Evolutionary conservation across 108 stramenopile species (phyloP).

Genomic region (Nannochloropsis salina): DNA sequence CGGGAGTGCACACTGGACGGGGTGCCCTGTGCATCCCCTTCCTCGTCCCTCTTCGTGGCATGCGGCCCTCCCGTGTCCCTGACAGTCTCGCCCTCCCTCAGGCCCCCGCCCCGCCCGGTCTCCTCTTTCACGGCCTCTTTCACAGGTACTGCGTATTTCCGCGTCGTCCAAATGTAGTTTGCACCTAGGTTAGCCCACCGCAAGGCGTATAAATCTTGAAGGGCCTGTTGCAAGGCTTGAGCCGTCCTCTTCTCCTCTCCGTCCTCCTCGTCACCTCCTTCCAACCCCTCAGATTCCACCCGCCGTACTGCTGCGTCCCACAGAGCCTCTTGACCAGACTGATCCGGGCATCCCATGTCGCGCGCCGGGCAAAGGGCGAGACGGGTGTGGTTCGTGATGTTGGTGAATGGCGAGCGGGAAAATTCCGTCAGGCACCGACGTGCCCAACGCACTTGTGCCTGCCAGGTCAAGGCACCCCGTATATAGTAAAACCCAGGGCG

Average conservation of each 20-base stretch:
- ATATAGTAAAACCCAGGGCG: not conserved
- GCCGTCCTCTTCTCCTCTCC: too few species aligned
- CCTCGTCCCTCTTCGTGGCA: not conserved
- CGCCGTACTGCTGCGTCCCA: not conserved
- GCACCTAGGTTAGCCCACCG: not conserved
- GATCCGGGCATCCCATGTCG: not conserved
- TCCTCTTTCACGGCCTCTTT: not conserved
- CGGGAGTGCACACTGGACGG: not conserved
- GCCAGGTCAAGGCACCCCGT: not conserved
- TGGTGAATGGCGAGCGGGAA: not conserved
- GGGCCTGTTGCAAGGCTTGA: not conserved
- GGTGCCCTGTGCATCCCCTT: not conserved
- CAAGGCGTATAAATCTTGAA: slow-evolving; percentile 17
- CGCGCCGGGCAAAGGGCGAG: too few species aligned
- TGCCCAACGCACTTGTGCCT: not conserved
- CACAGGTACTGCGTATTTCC: slow-evolving; percentile 1
- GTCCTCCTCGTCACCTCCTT: not conserved
- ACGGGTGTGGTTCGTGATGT: not conserved
- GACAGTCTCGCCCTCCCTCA: not conserved
- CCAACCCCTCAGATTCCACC: not conserved
- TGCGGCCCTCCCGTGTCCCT: not conserved
- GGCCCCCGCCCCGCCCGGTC: not conserved
- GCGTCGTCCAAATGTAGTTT: slow-evolving; percentile 11
- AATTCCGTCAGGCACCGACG: not conserved
- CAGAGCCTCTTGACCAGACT: not conserved